phyloP scores from a whole-genome alignment of 805 yeast genomes.

The Candida odintsovae region DNA sequence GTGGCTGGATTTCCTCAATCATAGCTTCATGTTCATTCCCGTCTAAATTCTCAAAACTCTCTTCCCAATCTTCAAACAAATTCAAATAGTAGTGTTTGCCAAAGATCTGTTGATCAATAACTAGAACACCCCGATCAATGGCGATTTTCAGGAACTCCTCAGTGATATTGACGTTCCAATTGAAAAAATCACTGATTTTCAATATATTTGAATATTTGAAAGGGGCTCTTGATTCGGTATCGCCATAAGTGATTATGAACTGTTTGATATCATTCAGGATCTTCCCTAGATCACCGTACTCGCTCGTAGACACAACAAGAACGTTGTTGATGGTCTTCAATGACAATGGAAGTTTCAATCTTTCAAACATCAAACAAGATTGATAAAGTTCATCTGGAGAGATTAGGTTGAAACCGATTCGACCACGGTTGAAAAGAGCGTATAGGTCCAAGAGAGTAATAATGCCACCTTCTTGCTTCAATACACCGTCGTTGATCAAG shows the following conservation, averaged over 20 bases:
- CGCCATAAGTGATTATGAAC: conserved; percentile 26
- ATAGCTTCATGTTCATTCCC: neutral
- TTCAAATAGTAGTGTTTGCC: conserved; percentile 64
- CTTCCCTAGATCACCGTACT: conserved; percentile 29
- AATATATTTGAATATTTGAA: conserved; percentile 20
- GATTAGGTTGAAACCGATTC: conserved; percentile 59
- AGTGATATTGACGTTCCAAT: conserved; percentile 64
- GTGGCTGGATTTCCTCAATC: neutral
- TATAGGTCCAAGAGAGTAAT: conserved; percentile 58
- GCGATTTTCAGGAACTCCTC: conserved; percentile 58
- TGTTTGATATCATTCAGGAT: conserved; percentile 23
- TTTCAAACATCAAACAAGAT: conserved; percentile 53
- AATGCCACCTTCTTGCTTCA: conserved; percentile 50
- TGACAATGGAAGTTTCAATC: conserved; percentile 51
- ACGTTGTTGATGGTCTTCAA: conserved; percentile 33
- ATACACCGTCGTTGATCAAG: conserved; percentile 38
- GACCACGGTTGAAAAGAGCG: conserved; percentile 59
- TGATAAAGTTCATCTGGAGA: conserved; percentile 62
- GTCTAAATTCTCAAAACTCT: neutral
- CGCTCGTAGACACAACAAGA: conserved; percentile 35
- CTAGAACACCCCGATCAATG: conserved; percentile 48
- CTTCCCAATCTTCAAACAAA: conserved; percentile 11
- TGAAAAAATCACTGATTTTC: conserved; percentile 31
- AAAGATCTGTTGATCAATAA: conserved; percentile 62
- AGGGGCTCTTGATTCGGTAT: conserved; percentile 19